Conservation (phyloP, 495 filamentous ascomycete species). For the Penicillium cosmopolitanum region DNA sequence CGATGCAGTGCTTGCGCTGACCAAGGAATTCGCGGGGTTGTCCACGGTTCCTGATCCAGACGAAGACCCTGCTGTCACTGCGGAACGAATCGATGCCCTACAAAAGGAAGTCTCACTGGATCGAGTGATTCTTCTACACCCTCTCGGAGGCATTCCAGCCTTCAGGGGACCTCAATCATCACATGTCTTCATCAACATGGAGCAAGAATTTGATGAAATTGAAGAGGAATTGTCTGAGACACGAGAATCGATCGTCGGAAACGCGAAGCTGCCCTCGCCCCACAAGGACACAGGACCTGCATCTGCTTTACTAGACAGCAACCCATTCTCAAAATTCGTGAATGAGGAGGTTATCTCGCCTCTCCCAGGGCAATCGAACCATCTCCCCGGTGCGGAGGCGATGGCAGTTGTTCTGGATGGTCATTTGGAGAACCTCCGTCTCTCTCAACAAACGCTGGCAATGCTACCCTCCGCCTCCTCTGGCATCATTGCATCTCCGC, state of each 20-base stretch:
- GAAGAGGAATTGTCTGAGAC: conserved; percentile 56
- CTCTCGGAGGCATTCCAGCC: conserved; percentile 82
- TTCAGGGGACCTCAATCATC: conserved; percentile 65
- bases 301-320: conserved; percentile 39
- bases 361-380: conserved; percentile 14
- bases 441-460: conserved; percentile 67
- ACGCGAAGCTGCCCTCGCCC: conserved; percentile 6
- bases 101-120: conserved; percentile 70
- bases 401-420: conserved; percentile 35
- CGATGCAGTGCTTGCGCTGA: conserved; percentile 71
- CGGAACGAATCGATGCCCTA: conserved; percentile 46
- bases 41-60: conserved; percentile 44
- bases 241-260: conserved; percentile 19
- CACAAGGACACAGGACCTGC: conserved; percentile 11
- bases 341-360: conserved; percentile 37
- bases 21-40: conserved; percentile 69
- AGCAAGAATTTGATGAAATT: conserved; percentile 81
- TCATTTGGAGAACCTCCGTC: conserved; percentile 74
- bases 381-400: conserved; percentile 10
- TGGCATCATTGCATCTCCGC: conserved; percentile 81
- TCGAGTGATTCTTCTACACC: conserved; percentile 87
- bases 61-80: conserved; percentile 47
- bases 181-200: conserved; percentile 93
- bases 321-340: conserved; percentile 51
- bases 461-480: conserved; percentile 87